Base-by-base conservation (phyloP, 108 stramenopile species). In the Cyclotella distinguenda region DNA sequence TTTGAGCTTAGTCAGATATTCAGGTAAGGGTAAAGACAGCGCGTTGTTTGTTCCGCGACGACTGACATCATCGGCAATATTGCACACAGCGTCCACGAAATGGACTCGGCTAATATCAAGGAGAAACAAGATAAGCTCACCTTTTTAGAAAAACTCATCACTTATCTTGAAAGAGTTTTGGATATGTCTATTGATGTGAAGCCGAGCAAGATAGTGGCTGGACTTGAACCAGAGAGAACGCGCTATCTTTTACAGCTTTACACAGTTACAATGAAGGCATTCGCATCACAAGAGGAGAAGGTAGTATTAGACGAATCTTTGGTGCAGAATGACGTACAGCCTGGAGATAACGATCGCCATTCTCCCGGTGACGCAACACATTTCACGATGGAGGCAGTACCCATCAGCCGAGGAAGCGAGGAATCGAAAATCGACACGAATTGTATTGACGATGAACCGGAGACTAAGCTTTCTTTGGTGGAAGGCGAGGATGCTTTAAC, bases 161-260 rank as follows among this genome's bases (percentile, higher is more conserved):
- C 58, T 26, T 52, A 69, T 22, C 71, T 88, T 23, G 86, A 80
- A n/a, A 21, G 21, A 18, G 48, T 63, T 32, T 40, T 76, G 4
- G 60, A 73, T 23, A 79, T 62, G 7, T 40, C 59, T 6, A 61
- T 87, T 13, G 72, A 86, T 21, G 86, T 85, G 15, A 64, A 70
- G 18, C 82, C 93, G 4, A 49, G 42, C 36, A 86, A 86, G 39
- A 83, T 94, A 27, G 81, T 90, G 13, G 81, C 88, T 2, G 93
- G 93, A 6, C 68, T 86, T 38, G 93, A 94, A 35, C 64, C 88
- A 5, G 86, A 88, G 23, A 68, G 68, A 8, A 94, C 93, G 0
- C 82, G 91, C 54, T 60, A 60, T 16, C 65, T 94, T 30, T 68
- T 94, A 35, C 91, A 93, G 64, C 54, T 90, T 15, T 70, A 86